Conservation (phyloP, 2,329 filamentous ascomycete genomes). For the Hypocreales sp. region DNA sequence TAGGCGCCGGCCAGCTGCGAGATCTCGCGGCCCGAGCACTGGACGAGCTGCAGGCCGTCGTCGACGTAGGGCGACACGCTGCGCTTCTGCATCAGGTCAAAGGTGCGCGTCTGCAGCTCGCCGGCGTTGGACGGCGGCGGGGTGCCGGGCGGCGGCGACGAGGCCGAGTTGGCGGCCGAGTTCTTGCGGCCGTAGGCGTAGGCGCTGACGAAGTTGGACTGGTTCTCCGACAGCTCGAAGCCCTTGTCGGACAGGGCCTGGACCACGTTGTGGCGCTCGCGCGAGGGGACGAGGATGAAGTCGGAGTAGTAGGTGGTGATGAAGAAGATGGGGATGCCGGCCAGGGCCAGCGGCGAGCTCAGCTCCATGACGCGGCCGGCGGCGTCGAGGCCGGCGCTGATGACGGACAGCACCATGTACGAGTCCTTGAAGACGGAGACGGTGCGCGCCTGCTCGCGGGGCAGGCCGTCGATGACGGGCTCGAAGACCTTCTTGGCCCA, state of each 20-base stretch:
- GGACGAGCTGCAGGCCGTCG: constrained; percentile 53
- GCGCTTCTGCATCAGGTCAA: constrained; percentile 64
- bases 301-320: constrained; percentile 97
- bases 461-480: constrained; percentile 51
- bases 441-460: constrained; percentile 30
- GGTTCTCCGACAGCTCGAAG: constrained; percentile 67
- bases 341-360: constrained; percentile 78
- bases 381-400: constrained; percentile 78
- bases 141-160: constrained; percentile 47
- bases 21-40: constrained; percentile 56
- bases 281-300: constrained; percentile 80
- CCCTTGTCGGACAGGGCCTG: constrained; percentile 62
- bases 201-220: constrained; percentile 49
- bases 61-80: constrained; percentile 61
- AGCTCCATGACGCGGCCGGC: constrained; percentile 83
- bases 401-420: constrained; percentile 80
- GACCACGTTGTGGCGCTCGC: constrained; percentile 58
- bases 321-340: constrained; percentile 94
- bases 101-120: constrained; percentile 72
- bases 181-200: constrained; percentile 19
- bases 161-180: constrained; percentile 17
- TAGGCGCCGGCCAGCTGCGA: constrained; percentile 22
- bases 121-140: constrained; percentile 63
- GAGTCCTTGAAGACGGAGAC: constrained; percentile 69
- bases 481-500: constrained; percentile 63